Evolutionary conservation across 202 grass and related monocot genomes (phyloP), one percentile per base, ranked within the genome.

Genomic region (Schoenoplectus triqueter): DNA sequence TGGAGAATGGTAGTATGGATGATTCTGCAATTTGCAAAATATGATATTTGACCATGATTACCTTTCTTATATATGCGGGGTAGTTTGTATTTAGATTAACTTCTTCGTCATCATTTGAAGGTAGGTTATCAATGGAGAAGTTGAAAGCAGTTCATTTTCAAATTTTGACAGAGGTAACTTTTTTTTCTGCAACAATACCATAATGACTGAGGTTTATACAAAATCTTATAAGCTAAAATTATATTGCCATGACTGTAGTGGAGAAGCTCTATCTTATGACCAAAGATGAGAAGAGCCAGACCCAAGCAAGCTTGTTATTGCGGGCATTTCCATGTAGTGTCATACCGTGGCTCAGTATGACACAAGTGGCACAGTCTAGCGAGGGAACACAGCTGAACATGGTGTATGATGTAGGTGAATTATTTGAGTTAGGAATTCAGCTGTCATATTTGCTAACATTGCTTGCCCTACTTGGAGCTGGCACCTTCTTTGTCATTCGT

Each of bases 351-450:
- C 84, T 99, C 73, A 90, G 79, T 89, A 82, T 82, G 62, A 84
- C 86, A 64, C 64, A 88, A 64, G 65, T 85, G 77, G 91, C 91
- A 11, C 84, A 88, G n/a, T 89, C 91, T 19, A 92, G 90, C 48
- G 93, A 91, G 21, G 93, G 90, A 73, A 52, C 13, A 75, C 95
- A 81, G 65, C 6, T 94, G 51, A 86, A 99, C 80, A 81, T 90
- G 88, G 91, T 96, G 73, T 99, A 96, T n/a, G 88, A 96, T 78
- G 87, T 94, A 1, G 90, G 96, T 2, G 96, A 99, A 86, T 88
- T 99, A 55, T 99, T 99, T 42, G 96, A 99, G 85, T 68, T 99
- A 69, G 96, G 96, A 70, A 99, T 99, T 63, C 96, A 99, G 56
- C 85, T 99, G 15, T 95, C 93, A 4, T 99, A 96, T 85, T 87